Conservation (phyloP, 2,329 filamentous ascomycete species). For the Chaetomiaceae sp. region DNA sequence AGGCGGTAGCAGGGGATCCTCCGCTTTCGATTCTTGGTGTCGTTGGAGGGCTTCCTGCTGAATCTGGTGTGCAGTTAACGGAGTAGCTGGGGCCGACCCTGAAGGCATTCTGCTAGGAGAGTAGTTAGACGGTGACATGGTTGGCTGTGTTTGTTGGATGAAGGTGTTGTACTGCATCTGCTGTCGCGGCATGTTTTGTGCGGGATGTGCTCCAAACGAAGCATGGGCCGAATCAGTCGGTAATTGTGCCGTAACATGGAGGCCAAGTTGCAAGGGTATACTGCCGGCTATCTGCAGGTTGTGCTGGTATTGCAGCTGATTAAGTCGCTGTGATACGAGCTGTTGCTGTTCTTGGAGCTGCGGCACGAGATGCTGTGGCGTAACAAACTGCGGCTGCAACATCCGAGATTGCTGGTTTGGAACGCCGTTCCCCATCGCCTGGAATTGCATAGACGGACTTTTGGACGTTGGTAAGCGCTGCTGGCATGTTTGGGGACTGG, state of each 20-base stretch:
- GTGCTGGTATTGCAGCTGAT: constrained; percentile 6
- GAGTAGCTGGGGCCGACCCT: neutral
- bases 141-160: neutral
- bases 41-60: constrained; percentile 3
- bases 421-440: neutral
- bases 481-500: neutral
- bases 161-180: constrained; percentile 2
- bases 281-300: neutral
- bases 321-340: neutral
- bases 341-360: neutral
- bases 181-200: neutral
- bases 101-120: neutral
- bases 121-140: neutral
- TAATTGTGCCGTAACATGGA: neutral
- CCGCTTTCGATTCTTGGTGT: neutral
- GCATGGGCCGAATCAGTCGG: neutral
- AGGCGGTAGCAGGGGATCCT: constrained; percentile 25
- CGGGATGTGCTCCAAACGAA: neutral
- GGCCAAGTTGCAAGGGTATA: neutral
- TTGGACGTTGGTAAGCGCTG: neutral
- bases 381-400: neutral
- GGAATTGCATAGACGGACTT: neutral
- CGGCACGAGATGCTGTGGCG: neutral
- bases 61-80: neutral
- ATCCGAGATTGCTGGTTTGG: neutral